phyloP scores from a whole-genome alignment of 2,329 filamentous ascomycete species.

The Cercospora sojina region DNA sequence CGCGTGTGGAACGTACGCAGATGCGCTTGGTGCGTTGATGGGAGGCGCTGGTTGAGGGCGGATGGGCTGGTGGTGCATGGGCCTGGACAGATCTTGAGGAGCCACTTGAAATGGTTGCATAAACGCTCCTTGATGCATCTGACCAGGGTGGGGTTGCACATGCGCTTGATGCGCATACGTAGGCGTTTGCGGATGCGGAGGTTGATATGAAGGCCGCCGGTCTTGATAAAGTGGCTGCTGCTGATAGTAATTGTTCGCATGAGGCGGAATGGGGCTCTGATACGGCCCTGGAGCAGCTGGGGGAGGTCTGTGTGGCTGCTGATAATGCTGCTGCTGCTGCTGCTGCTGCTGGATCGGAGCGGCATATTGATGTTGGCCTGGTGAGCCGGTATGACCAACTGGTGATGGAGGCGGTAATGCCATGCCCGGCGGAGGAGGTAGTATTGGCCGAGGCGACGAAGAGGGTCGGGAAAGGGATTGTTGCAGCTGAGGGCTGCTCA shows the following conservation, averaged over 20 bases:
- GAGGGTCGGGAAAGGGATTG: slow-evolving; percentile 34
- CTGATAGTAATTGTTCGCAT: slow-evolving; percentile 37
- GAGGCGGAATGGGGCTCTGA: slow-evolving; percentile 29
- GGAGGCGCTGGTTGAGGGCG: slow-evolving; percentile 20
- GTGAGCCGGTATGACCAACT: slow-evolving; percentile 36
- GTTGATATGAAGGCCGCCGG: slow-evolving; percentile 32
- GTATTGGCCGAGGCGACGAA: slow-evolving; percentile 40
- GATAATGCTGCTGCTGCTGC: slow-evolving; percentile 32
- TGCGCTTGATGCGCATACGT: slow-evolving; percentile 38
- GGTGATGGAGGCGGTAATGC: slow-evolving; percentile 34
- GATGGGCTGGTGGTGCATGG: slow-evolving; percentile 25
- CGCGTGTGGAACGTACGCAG: slow-evolving; percentile 20
- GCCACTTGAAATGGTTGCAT: slow-evolving; percentile 51
- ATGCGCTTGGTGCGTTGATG: slow-evolving; percentile 10
- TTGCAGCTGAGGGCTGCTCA: slow-evolving; percentile 37
- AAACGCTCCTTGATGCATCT: slow-evolving; percentile 39
- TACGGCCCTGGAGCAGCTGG: slow-evolving; percentile 24
- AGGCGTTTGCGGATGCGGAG: slow-evolving; percentile 33
- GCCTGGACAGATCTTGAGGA: slow-evolving; percentile 43
- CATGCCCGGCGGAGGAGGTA: slow-evolving; percentile 41
- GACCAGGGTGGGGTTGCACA: slow-evolving; percentile 20
- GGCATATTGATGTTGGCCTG: slow-evolving; percentile 27
- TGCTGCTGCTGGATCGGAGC: slow-evolving; percentile 15
- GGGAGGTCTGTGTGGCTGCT: slow-evolving; percentile 23
- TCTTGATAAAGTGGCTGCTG: slow-evolving; percentile 31